Percentiles rank a stretch among this genome's conserved stretches.
Conservation (phyloP, 768 basidiomycete species). For the Serendipita indica region DNA sequence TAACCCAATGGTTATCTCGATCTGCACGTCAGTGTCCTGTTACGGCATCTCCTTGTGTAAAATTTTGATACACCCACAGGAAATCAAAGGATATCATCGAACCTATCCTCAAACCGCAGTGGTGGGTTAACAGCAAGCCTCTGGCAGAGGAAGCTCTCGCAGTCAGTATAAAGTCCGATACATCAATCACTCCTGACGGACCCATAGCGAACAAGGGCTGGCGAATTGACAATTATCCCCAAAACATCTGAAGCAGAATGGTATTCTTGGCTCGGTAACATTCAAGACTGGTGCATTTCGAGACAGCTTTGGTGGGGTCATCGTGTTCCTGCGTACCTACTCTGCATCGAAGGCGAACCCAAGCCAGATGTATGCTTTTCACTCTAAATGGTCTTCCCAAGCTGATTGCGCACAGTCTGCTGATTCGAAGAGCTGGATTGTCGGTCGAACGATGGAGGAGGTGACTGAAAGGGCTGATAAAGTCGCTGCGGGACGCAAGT, state of each 20-base stretch:
- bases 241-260: conserved; percentile 83
- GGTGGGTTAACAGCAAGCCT: conserved; percentile 94
- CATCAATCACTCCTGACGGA: conserved; percentile 4
- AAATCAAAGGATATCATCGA: conserved; percentile 97
- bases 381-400: neutral
- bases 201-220: conserved; percentile 65
- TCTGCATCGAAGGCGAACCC: conserved; percentile 57
- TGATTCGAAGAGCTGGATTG: conserved; percentile 80
- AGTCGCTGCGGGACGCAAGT: conserved; percentile 50
- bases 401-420: conserved; percentile 28
- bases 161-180: conserved; percentile 27
- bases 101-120: conserved; percentile 89
- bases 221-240: conserved; percentile 72
- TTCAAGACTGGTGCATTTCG: conserved; percentile 99
- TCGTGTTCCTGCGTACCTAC: conserved; percentile 86
- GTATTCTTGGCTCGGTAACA: conserved; percentile 89
- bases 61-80: conserved; percentile 25
- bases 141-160: conserved; percentile 81
- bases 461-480: conserved; percentile 59
- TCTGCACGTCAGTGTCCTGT: conserved; percentile 52
- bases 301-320: conserved; percentile 99
- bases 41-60: neutral
- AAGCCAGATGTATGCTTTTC: conserved; percentile 41
- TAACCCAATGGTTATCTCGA: conserved; percentile 92
- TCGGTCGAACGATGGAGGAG: conserved; percentile 64